Conservation (phyloP, 2,329 filamentous ascomycete species). For the Clonostachys rhizophaga region DNA sequence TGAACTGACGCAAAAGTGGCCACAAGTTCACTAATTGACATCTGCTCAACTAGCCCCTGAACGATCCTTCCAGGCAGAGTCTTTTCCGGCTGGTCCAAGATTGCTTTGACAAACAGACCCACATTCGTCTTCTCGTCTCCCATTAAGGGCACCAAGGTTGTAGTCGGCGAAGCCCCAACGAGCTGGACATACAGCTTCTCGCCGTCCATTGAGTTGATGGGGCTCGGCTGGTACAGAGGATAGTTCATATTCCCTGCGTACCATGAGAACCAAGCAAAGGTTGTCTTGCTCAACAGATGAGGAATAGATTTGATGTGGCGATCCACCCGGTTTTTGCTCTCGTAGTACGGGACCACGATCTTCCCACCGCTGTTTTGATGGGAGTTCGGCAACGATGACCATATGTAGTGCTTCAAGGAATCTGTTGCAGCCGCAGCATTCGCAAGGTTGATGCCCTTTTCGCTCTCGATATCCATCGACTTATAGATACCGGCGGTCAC, state of each 20-base stretch:
- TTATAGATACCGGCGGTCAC: conserved; percentile 15
- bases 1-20: conserved; percentile 18
- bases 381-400: conserved; percentile 35
- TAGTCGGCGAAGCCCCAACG: conserved; percentile 10
- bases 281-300: conserved; percentile 26
- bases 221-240: conserved; percentile 4
- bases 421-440: conserved; percentile 26
- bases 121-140: conserved; percentile 24
- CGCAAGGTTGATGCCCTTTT: conserved; percentile 33
- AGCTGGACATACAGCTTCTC: conserved; percentile 19
- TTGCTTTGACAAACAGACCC: conserved; percentile 21
- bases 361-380: conserved; percentile 21
- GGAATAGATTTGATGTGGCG: conserved; percentile 26
- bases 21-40: conserved; percentile 17
- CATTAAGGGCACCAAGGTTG: conserved; percentile 17
- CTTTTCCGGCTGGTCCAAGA: conserved; percentile 19
- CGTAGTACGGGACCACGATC: conserved; percentile 29
- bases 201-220: conserved; percentile 1
- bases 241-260: conserved; percentile 25
- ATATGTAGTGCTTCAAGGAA: conserved; percentile 36
- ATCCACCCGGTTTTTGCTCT: conserved; percentile 32
- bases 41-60: conserved; percentile 12
- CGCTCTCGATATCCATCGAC: conserved; percentile 26
- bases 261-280: conserved; percentile 27
- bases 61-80: conserved; percentile 20